Percentiles rank a stretch among this genome's conserved stretches.
These are phyloP conservation scores for Penicillium malachiteum DNA, from an alignment of 495 filamentous ascomycete genomes.

Conservation along the genomic window DNA sequence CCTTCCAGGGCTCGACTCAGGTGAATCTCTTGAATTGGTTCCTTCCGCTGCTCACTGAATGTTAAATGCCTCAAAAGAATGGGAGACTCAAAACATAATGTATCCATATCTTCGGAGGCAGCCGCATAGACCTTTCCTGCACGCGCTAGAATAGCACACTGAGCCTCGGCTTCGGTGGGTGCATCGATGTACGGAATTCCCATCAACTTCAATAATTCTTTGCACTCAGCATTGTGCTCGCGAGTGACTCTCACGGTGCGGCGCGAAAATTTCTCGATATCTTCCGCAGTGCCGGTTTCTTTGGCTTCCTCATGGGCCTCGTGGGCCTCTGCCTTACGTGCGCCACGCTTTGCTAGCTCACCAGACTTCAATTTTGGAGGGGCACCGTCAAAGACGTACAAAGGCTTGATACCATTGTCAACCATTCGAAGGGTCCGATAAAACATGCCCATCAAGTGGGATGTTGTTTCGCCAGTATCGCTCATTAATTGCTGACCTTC, in stretches of 20 bases:
- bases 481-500: constrained; percentile 94
- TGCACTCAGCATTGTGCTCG: constrained; percentile 95
- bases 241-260: constrained; percentile 91
- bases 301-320: constrained; percentile 93
- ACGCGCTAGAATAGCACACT: constrained; percentile 86
- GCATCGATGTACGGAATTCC: constrained; percentile 93
- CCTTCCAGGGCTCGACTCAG: constrained; percentile 80
- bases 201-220: constrained; percentile 87
- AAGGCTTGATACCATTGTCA: constrained; percentile 96
- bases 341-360: constrained; percentile 89
- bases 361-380: constrained; percentile 97
- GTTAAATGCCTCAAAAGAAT: constrained; percentile 91
- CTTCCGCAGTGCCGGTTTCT: constrained; percentile 94
- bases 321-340: constrained; percentile 83
- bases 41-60: constrained; percentile 94
- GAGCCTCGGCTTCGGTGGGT: constrained; percentile 94
- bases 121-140: constrained; percentile 96
- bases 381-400: constrained; percentile 97
- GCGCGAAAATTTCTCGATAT: constrained; percentile 96
- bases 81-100: constrained; percentile 89
- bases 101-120: constrained; percentile 99
- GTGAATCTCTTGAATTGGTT: constrained; percentile 94
- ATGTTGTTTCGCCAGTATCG: constrained; percentile 92
- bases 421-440: constrained; percentile 97
- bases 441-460: constrained; percentile 98